These are phyloP conservation scores for Fusarium sp. DNA, from an alignment of 2,329 filamentous ascomycete species.

Conservation along the genomic window DNA sequence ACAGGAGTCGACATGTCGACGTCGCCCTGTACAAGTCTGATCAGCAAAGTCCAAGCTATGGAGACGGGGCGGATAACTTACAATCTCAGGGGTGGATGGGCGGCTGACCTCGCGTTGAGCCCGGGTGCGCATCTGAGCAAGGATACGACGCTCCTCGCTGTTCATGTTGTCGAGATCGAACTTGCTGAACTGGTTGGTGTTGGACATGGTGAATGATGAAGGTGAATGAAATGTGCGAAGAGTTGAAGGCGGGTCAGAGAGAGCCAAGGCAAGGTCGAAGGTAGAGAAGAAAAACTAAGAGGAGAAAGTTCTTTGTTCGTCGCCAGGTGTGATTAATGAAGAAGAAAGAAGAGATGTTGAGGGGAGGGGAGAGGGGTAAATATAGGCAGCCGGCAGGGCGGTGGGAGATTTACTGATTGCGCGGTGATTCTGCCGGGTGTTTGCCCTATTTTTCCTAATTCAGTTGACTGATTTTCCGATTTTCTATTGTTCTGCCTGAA, in stretches of 20 bases:
- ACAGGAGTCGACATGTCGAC: neutral
- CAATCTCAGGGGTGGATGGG: neutral
- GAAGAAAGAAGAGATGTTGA: neutral
- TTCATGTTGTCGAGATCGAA: neutral
- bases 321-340: neutral
- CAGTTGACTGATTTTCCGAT: neutral
- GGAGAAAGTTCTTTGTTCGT: neutral
- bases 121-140: neutral
- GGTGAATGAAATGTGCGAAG: neutral
- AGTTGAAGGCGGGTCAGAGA: neutral
- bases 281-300: neutral
- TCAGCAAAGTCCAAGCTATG: neutral
- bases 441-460: neutral
- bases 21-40: neutral
- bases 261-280: neutral
- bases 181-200: neutral
- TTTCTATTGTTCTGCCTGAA: neutral
- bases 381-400: slow-evolving; percentile 14
- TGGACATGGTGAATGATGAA: neutral
- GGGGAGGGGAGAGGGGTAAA: neutral
- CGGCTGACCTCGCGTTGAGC: neutral
- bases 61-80: neutral
- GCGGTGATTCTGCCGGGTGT: neutral
- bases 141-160: neutral
- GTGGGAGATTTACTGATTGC: neutral